Base-by-base conservation (phyloP, 805 yeast species). In the Teunomyces stri region DNA sequence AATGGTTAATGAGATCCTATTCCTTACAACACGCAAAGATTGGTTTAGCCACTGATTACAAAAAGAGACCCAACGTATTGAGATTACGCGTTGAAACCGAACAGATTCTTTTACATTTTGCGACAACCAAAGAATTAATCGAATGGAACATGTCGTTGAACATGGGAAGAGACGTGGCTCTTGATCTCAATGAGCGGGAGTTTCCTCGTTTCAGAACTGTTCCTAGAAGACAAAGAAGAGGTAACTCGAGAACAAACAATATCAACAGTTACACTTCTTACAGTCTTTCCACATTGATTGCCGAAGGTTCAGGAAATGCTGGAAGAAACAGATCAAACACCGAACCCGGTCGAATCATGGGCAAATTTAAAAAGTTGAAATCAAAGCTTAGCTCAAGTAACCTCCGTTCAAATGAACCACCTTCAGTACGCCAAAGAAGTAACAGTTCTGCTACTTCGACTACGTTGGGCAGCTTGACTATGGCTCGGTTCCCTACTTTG, bases 1-100 rank as follows among this genome's bases (percentile, higher is more conserved):
- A 39, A 27, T 42, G 39, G 16, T 38, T 86, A 27, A 55, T 78
- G n/a, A 75, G 84, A 52, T 79, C 89, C 0, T 91, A 81, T 64
- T 82, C 96, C 1, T 72, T 92, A 33, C 98, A 94, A 65, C 84
- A 84, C 66, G 91, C 94, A 10, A 82, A 77, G 56, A 68, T 88
- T 39, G 99, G 99, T 0, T 70, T 89, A 11, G 97, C 98, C 0
- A 74, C 81, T 1, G 99, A 92, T 65, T 89, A 89, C 65, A 78
- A 76, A 48, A 89, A 89, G 62, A 79, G 78, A 52, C 74, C 79
- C 13, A 78, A 82, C 59, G 88, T 85, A 4, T 64, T 90, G 34
- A 70, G 99, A 43, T 55, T 92, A 13, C 78, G 99, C 16, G 78
- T 85, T 31, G 98, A 92, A 65, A 79, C 85, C 34, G 90, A 88